Evolutionary conservation across 1,139 yeast genomes (phyloP), one percentile per base, ranked within the genome.

Genomic region (Sugiyamaella xylanicola): DNA sequence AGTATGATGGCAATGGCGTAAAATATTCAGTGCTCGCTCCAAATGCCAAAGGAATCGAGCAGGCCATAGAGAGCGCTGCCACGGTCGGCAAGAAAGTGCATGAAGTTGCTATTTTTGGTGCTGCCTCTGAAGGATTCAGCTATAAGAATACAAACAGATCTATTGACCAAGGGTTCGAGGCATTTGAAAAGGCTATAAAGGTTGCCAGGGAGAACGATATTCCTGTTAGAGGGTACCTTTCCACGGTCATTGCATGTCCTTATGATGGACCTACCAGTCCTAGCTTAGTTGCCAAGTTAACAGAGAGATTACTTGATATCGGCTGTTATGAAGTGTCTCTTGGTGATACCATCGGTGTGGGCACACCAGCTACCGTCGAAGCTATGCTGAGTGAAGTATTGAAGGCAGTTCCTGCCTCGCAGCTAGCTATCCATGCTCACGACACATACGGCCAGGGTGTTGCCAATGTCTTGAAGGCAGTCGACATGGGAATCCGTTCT

Each of bases 361-460:
- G 73, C 16, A 71, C 74, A 9, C 72, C 73, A 4, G 62, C 64
- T 1, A 59, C 67, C 9, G 61, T 68, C 16, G 67, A 63, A 39
- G 47, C 48, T 21, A 62, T 71, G 68, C 57, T 71, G 21, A 47
- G 56, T 1, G 65, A 64, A 32, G 70, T 69, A 1, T 51, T 67
- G 36, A 54, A 58, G 45, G 60, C 57, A 4, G 65, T 65, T 8
- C 69, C 72, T 1, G 64, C 65, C 0, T 61, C 62, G 2, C 59
- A 59, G 49, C 59, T 71, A 2, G 74, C 74, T 1, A 68, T 69
- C n/a, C 74, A 71, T 54, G 74, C 73, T 13, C 74, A 71, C 54
- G 73, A 71, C 54, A 71, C 74, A 0, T 70, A 70, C 44, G 74
- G 74, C 17, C 73, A 70, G 56, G 74, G 73, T 8, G 72, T 71